Percentiles rank a stretch among this genome's conserved stretches.
Evolutionary conservation across 2,329 filamentous ascomycete species (phyloP).

Genomic region (Furcasterigmium furcatum): DNA sequence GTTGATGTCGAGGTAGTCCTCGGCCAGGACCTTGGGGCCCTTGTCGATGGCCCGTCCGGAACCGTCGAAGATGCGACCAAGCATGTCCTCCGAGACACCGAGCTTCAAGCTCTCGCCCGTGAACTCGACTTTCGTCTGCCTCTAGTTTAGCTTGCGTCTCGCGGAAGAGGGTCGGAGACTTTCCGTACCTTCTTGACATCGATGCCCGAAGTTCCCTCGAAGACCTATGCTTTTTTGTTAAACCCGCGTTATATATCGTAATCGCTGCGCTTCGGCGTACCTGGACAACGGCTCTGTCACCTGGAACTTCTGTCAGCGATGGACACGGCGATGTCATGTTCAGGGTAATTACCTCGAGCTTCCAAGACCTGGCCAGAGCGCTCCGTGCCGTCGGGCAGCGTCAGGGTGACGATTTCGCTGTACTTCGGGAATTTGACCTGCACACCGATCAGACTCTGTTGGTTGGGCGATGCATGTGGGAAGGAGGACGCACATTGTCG

Average conservation of each 20-base stretch:
- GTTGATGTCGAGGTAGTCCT: conserved; percentile 99
- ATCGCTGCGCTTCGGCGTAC: conserved; percentile 43
- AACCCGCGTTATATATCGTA: conserved; percentile 13
- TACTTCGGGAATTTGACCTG: conserved; percentile 96
- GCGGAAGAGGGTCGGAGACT: neutral
- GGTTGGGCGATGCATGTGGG: conserved; percentile 3
- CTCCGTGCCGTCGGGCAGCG: conserved; percentile 90
- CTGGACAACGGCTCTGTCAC: conserved; percentile 92
- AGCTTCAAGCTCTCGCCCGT: conserved; percentile 96
- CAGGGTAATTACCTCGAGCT: conserved; percentile 71
- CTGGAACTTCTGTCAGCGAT: conserved; percentile 40
- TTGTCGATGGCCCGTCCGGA: conserved; percentile 98
- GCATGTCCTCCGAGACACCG: conserved; percentile 98
- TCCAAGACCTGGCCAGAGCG: conserved; percentile 95
- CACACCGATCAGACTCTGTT: conserved; percentile 1
- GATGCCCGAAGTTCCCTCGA: conserved; percentile 94
- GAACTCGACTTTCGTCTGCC: conserved; percentile 93
- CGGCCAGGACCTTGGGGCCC: conserved; percentile 94
- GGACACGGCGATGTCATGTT: conserved; percentile 6
- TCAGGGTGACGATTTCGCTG: conserved; percentile 97
- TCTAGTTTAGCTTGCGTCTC: conserved; percentile 6
- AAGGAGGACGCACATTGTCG: conserved; percentile 70
- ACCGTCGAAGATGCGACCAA: conserved; percentile 97
- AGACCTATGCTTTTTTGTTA: conserved; percentile 63
- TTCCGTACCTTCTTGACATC: conserved; percentile 91